Percentiles rank a stretch among this genome's conserved stretches.
Conservation (phyloP, 345 rosid genomes). For the Rubroshorea leprosula region DNA sequence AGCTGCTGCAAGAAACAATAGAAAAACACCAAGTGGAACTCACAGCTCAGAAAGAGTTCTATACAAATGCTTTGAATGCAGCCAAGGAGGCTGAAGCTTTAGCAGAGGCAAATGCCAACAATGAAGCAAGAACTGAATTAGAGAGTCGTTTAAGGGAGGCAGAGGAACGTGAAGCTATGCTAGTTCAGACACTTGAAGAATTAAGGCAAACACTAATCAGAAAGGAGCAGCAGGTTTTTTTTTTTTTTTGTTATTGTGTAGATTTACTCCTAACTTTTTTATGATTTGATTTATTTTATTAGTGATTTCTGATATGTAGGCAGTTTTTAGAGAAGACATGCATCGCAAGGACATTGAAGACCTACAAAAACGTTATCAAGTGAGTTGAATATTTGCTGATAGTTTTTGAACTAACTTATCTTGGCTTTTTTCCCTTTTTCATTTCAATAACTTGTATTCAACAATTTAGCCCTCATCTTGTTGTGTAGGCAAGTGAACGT, state of each 20-base stretch:
- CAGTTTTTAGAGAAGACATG: constrained; percentile 76
- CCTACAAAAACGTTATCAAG: constrained; percentile 93
- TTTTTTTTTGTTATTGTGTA: constrained; percentile 1
- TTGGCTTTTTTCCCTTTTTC: constrained; percentile 2
- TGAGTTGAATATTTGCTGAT: constrained; percentile 20
- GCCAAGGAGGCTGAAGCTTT: constrained; percentile 94
- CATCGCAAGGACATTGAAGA: constrained; percentile 74
- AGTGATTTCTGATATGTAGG: constrained; percentile 36
- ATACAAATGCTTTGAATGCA: constrained; percentile 72
- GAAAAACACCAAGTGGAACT: constrained; percentile 93
- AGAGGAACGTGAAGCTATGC: constrained; percentile 89
- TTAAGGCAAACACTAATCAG: constrained; percentile 85
- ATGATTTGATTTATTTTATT: constrained; percentile 6
- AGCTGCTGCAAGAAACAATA: constrained; percentile 87
- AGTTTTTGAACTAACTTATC: constrained; percentile 7
- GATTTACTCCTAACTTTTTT: not conserved
- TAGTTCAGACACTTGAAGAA: constrained; percentile 91
- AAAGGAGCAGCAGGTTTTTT: constrained; percentile 89
- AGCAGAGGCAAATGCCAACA: constrained; percentile 87
- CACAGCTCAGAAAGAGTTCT: constrained; percentile 74
- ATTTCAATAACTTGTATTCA: constrained; percentile 3
- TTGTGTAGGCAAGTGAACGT: constrained; percentile 84
- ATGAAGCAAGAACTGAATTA: constrained; percentile 85
- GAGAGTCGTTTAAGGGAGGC: constrained; percentile 87
- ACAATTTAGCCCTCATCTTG: constrained; percentile 14